phyloP scores from a whole-genome alignment of 345 rosid species.

The Firmiana major region DNA sequence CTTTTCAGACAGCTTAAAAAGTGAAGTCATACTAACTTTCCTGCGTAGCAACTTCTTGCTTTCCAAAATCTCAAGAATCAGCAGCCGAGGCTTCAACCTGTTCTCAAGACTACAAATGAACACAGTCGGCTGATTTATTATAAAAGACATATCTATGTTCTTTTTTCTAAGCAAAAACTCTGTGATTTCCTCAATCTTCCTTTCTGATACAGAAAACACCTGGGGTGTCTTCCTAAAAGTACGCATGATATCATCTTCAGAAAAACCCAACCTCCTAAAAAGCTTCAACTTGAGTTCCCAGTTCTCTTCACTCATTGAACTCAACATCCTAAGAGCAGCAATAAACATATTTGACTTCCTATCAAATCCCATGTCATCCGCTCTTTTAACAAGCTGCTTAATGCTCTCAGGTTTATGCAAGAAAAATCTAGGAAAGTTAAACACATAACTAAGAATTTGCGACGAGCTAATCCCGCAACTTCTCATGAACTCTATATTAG shows the following conservation, averaged over 20 bases:
- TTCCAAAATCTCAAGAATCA: slow-evolving; percentile 22
- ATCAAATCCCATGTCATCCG: slow-evolving; percentile 27
- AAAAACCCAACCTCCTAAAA: slow-evolving; percentile 27
- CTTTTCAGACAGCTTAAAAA: slow-evolving; percentile 14
- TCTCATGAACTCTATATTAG: slow-evolving; percentile 21
- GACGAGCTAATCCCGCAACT: slow-evolving; percentile 24
- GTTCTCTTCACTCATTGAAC: slow-evolving; percentile 26
- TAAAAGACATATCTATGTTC: slow-evolving; percentile 13
- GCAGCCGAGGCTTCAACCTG: slow-evolving; percentile 26
- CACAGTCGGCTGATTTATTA: slow-evolving; percentile 23
- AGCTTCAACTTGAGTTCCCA: slow-evolving; percentile 35
- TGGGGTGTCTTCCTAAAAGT: slow-evolving; percentile 30
- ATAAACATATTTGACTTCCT: slow-evolving; percentile 28
- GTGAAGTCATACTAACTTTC: slow-evolving; percentile 11
- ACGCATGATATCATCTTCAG: slow-evolving; percentile 24
- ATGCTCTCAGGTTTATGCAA: slow-evolving; percentile 21
- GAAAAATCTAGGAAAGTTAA: slow-evolving; percentile 19
- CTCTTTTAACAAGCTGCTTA: slow-evolving; percentile 4
- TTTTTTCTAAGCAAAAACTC: slow-evolving; percentile 2
- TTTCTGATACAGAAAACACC: slow-evolving; percentile 27
- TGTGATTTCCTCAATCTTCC: slow-evolving; percentile 25
- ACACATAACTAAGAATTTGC: slow-evolving; percentile 21
- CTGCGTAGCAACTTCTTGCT: slow-evolving; percentile 26
- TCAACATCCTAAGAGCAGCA: slow-evolving; percentile 21
- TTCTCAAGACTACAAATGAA: slow-evolving; percentile 28